phyloP scores from a whole-genome alignment of 495 filamentous ascomycete species.

The Penicillium arizonense region DNA sequence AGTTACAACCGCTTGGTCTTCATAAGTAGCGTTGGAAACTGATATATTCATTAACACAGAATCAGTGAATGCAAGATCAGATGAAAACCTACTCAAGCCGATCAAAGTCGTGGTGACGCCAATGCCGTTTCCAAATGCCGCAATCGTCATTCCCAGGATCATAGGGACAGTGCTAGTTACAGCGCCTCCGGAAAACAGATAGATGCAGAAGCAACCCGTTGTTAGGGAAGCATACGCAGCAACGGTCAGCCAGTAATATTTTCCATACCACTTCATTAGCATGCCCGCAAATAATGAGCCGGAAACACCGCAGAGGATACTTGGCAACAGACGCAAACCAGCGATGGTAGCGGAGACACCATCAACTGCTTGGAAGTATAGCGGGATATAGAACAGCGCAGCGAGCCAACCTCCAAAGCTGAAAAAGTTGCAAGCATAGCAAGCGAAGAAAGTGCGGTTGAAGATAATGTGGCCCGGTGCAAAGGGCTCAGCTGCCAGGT shows the following conservation, averaged over 20 bases:
- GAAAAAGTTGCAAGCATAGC: constrained; percentile 76
- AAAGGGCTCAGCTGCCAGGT: constrained; percentile 73
- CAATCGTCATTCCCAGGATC: constrained; percentile 53
- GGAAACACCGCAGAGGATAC: constrained; percentile 58
- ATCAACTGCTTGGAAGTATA: constrained; percentile 77
- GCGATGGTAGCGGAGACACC: constrained; percentile 63
- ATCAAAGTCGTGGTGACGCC: constrained; percentile 73
- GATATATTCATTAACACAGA: constrained; percentile 18
- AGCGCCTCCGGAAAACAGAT: constrained; percentile 58
- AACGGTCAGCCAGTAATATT: constrained; percentile 75
- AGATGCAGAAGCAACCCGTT: constrained; percentile 52
- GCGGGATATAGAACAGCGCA: constrained; percentile 70
- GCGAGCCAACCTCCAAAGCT: constrained; percentile 65
- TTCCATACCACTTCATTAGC: constrained; percentile 73
- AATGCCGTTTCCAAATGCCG: constrained; percentile 61
- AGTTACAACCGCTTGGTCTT: constrained; percentile 76
- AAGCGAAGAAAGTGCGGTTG: constrained; percentile 62
- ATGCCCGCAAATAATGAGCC: constrained; percentile 70
- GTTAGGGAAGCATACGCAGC: constrained; percentile 51
- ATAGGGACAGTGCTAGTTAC: constrained; percentile 45
- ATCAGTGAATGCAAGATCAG: background rate
- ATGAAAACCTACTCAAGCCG: constrained; percentile 47
- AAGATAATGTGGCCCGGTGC: constrained; percentile 80
- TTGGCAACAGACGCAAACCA: constrained; percentile 66
- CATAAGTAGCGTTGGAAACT: constrained; percentile 65